Evolutionary conservation across 2,329 filamentous ascomycete genomes (phyloP).

Genomic region (Apiospora saccharicola): DNA sequence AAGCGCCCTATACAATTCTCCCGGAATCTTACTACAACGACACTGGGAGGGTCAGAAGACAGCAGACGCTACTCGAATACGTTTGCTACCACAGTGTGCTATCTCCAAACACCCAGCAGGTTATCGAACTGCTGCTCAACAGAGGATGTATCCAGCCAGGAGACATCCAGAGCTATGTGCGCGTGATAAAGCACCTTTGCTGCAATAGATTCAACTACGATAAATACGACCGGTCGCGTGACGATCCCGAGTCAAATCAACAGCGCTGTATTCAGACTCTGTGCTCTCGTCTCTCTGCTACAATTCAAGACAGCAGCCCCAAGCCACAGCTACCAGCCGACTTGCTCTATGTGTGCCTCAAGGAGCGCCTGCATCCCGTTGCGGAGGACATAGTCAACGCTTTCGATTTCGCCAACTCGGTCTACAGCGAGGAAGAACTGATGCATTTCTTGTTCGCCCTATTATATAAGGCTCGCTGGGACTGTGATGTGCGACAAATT

Average conservation of each 20-base stretch:
- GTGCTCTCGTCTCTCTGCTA: neutral
- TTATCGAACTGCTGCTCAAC: neutral
- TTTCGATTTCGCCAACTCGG: neutral
- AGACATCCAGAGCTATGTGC: neutral
- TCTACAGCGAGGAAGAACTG: neutral
- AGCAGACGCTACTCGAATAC: neutral
- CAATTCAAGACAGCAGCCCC: neutral
- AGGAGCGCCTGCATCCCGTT: neutral
- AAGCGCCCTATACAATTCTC: neutral
- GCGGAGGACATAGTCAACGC: neutral
- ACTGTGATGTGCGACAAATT: neutral
- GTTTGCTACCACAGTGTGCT: neutral
- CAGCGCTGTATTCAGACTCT: neutral
- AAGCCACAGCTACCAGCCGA: neutral
- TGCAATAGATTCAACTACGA: neutral
- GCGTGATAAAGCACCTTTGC: neutral
- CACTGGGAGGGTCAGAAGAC: neutral
- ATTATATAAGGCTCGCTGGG: too few relatives aligned
- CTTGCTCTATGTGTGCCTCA: neutral
- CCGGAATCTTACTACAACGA: neutral
- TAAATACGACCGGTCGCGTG: too few relatives aligned
- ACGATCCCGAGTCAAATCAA: too few relatives aligned
- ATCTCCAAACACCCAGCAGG: neutral
- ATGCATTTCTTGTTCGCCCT: neutral
- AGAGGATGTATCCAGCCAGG: neutral